Conservation (phyloP, 2,329 filamentous ascomycete genomes). For the Periconia digitata region DNA sequence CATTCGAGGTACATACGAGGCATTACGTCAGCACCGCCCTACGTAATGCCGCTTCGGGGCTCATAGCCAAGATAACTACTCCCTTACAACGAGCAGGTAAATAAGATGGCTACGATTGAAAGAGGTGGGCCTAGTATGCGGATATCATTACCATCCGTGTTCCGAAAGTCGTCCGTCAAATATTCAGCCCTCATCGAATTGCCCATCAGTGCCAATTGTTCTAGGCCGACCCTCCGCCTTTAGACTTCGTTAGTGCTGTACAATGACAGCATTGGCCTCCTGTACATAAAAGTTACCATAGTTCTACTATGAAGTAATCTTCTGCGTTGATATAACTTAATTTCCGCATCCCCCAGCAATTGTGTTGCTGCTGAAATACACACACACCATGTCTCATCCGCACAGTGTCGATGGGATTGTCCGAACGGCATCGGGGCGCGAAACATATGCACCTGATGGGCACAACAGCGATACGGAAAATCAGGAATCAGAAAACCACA, state of each 20-base stretch:
- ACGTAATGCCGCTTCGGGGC: not conserved
- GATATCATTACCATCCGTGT: not conserved
- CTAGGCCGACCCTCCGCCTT: conserved; percentile 1
- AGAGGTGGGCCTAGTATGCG: not conserved
- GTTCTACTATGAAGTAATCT: not conserved
- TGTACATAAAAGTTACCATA: not conserved
- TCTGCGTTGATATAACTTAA: not conserved
- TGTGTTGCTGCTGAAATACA: not conserved
- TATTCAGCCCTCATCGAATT: not conserved
- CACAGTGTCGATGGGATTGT: conserved; percentile 16
- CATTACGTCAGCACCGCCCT: not conserved
- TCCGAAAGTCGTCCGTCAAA: not conserved
- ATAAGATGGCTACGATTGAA: not conserved
- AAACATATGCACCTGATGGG: conserved; percentile 33
- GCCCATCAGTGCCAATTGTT: not conserved
- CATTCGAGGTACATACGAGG: not conserved
- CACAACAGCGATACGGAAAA: conserved; percentile 7
- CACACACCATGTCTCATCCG: conserved; percentile 2
- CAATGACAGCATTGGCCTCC: not conserved
- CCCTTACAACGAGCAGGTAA: no score
- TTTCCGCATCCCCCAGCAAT: not conserved
- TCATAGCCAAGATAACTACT: not conserved
- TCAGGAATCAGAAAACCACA: not conserved
- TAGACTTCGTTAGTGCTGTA: not conserved
- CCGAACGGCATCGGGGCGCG: conserved; percentile 29